Percentiles rank a stretch among this genome's conserved stretches.
Conservation (phyloP, 2,329 filamentous ascomycete species). For the Paecilomyces variotii region DNA sequence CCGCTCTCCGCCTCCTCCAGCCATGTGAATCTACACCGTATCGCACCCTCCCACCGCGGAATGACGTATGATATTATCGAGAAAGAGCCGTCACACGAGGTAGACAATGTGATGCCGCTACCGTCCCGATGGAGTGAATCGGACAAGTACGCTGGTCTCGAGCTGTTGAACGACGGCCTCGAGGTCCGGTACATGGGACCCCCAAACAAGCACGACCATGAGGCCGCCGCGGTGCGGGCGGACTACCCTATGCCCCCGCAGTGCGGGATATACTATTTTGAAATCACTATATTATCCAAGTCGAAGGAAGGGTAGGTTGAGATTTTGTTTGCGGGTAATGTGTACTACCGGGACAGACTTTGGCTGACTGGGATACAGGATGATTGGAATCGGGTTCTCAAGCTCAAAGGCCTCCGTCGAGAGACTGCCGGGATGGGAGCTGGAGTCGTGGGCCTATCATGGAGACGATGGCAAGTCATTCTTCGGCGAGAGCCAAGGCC, state of each 20-base stretch:
- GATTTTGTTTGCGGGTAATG: not conserved
- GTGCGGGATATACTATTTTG: conserved; percentile 92
- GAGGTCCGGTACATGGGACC: conserved; percentile 58
- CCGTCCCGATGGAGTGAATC: conserved; percentile 75
- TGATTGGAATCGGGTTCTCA: conserved; percentile 53
- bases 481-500: conserved; percentile 47
- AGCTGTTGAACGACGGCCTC: conserved; percentile 64
- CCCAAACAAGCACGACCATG: conserved; percentile 55
- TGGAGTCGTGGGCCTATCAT: conserved; percentile 59
- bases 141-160: conserved; percentile 66
- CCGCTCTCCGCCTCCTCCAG: conserved; percentile 48
- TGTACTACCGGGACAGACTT: not conserved
- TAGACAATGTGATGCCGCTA: conserved; percentile 59
- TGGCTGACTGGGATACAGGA: conserved; percentile 16
- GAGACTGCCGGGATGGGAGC: conserved; percentile 58
- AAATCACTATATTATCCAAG: conserved; percentile 59
- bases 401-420: conserved; percentile 51
- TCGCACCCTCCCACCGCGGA: conserved; percentile 61
- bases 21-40: conserved; percentile 50
- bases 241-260: conserved; percentile 82
- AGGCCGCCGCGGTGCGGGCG: conserved; percentile 73
- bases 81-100: conserved; percentile 52
- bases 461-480: conserved; percentile 60
- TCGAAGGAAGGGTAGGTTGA: conserved; percentile 56
- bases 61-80: conserved; percentile 81